Evolutionary conservation across 352 stramenopile species (phyloP).

Genomic region (Globisporangium perplexum): DNA sequence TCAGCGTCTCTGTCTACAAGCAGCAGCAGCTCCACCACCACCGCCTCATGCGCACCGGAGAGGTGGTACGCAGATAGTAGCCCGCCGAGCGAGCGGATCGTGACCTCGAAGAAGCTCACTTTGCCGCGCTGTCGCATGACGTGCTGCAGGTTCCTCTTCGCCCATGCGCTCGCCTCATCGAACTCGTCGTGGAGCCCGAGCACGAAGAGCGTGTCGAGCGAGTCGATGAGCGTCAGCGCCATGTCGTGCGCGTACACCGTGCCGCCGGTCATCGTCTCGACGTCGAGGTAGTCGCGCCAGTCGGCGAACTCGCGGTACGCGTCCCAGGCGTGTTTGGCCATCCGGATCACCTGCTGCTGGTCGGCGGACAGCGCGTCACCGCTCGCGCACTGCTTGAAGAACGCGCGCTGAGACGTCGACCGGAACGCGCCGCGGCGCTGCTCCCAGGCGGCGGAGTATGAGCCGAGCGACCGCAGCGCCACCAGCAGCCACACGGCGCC

Average conservation of each 20-base stretch:
- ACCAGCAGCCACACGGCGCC: background rate
- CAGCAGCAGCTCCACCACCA: background rate
- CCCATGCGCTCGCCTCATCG: slow-evolving; percentile 48
- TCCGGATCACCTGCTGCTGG: slow-evolving; percentile 38
- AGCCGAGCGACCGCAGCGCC: background rate
- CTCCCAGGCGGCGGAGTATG: background rate
- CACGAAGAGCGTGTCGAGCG: slow-evolving; percentile 66
- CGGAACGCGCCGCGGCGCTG: background rate
- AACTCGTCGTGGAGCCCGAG: slow-evolving; percentile 60
- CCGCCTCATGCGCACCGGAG: slow-evolving; percentile 26
- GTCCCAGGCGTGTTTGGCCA: slow-evolving; percentile 50
- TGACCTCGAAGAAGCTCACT: slow-evolving; percentile 63
- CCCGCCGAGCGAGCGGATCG: slow-evolving; percentile 50
- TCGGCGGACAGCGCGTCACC: slow-evolving; percentile 26
- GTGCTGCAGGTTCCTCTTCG: slow-evolving; percentile 30
- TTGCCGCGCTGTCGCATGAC: slow-evolving; percentile 24
- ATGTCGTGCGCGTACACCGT: slow-evolving; percentile 50
- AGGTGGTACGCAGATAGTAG: slow-evolving; percentile 50
- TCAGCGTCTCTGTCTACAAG: background rate
- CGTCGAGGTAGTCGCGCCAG: slow-evolving; percentile 35
- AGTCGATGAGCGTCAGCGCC: slow-evolving; percentile 55
- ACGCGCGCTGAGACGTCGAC: slow-evolving; percentile 12
- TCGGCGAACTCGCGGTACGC: slow-evolving; percentile 35
- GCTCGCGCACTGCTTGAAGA: slow-evolving; percentile 16
- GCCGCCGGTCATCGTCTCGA: slow-evolving; percentile 15